These are phyloP conservation scores for Chaetothyriales sp. DNA, from an alignment of 2,329 filamentous ascomycete genomes.

Conservation along the genomic window DNA sequence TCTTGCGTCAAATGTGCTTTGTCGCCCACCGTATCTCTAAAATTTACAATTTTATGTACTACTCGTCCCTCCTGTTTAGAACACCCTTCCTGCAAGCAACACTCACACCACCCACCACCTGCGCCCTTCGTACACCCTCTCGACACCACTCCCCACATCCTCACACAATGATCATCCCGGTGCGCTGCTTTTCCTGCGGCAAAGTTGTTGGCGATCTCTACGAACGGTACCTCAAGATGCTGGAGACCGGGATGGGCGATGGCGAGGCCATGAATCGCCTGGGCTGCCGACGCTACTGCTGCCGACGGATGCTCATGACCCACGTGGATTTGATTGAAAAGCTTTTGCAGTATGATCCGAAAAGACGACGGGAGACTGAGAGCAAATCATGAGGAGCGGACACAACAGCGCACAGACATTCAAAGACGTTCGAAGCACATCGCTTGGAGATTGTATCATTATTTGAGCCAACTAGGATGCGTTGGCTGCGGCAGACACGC, in stretches of 20 bases:
- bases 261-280: slow-evolving; percentile 92
- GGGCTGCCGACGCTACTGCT: slow-evolving; percentile 91
- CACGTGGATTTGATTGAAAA: slow-evolving; percentile 99
- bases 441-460: not conserved
- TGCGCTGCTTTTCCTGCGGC: slow-evolving; percentile 96
- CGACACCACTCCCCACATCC: not conserved
- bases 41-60: not conserved
- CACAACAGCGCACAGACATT: not conserved
- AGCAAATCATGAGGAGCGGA: not conserved
- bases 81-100: too few relatives aligned
- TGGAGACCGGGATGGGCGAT: slow-evolving; percentile 61
- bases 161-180: slow-evolving; percentile 97
- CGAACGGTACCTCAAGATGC: slow-evolving; percentile 83
- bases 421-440: not conserved
- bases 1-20: not conserved
- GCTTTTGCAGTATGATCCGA: slow-evolving; percentile 59
- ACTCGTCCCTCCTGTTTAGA: not conserved
- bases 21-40: not conserved
- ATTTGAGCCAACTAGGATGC: not conserved
- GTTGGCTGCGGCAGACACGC: not conserved
- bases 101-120: slow-evolving; percentile 1
- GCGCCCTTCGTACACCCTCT: slow-evolving; percentile 1
- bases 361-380: not conserved
- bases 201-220: slow-evolving; percentile 97
- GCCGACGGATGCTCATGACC: slow-evolving; percentile 98